Evolutionary conservation across 148 eudicot genomes (phyloP), one percentile per base, ranked within the genome.

Genomic region (Agrostemma githago): DNA sequence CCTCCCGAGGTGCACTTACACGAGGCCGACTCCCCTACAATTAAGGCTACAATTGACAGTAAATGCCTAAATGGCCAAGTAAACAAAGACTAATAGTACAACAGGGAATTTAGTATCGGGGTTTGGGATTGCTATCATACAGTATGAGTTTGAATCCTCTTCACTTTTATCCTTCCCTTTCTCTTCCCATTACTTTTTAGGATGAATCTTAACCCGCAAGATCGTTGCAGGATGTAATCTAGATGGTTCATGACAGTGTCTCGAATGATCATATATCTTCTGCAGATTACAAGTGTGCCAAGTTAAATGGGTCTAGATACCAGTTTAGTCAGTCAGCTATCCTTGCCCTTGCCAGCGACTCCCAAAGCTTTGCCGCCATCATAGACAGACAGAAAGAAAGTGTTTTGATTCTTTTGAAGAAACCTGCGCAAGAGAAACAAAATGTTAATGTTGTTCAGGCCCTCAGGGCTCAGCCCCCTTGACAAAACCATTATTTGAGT

Each of bases 341-440:
- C 92, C 79, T 89, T 87, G 26, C 81, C 85, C 84, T 85, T 87
- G 57, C 79, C 77, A 63, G 78, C 77, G 72, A 89, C 90, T 79
- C 84, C 95, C 9, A 78, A 71, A 64, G 42, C 83, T 83, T 80
- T 85, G 61, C 89, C 66, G 77, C 85, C 85, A 74, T 85, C 88
- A 48, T 90, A 92, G 41, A 80, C 80, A 15, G 92, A 79, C 75
- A 90, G 83, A 81, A 92, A 90, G 84, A 87, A 92, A 66, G 84
- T 73, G 61, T 72, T 75, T 69, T 95, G 96, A 74, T 95, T 90
- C 83, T 84, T 92, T 80, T 95, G 96, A 80, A 92, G 71, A 85
- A 87, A 94, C 88, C 98, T 94, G 77, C 61, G 73, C 54, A 66
- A 11, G 8, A 8, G 21, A 8, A 5, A 40, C 5, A 40, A 26